Evolutionary conservation across 2,329 filamentous ascomycete genomes (phyloP), one percentile per base, ranked within the genome.

Genomic region (Alternaria sp.): DNA sequence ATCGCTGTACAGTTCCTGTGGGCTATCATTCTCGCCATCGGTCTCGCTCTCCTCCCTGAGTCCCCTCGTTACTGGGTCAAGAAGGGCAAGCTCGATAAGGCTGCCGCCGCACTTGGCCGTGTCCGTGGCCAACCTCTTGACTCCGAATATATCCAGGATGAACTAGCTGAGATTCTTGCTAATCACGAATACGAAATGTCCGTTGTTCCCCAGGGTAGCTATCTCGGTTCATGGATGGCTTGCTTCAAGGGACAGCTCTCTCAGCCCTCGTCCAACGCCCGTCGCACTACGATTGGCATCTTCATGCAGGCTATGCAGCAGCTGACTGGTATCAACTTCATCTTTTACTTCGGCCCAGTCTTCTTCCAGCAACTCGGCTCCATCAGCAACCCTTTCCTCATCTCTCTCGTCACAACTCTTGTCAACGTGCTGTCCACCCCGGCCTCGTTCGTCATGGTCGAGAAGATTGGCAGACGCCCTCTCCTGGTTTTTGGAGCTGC

Each of bases 341-440:
- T 84, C 37, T 65, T 65, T 26, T 65, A 65, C 59, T 65, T 65
- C 41, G 92, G 92, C 28, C 93, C 92, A 30, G 88, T 91, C 63
- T 96, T 97, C 88, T 92, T 97, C 83, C 82, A 90, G 82, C 89
- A 90, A 45, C 90, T 92, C 26, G 90, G 90, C 73, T 72, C 74
- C 12, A 95, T 96, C 78, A 71, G 72, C 65, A 89, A 97, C 85
- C 86, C 88, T 58, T 97, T 97, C 88, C 80, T 97, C 73, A 95
- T 96, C 80, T 92, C 89, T 56, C 84, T 97, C 71, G 87, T 97
- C 83, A 95, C 93, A 81, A 96, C 92, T 66, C 87, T 96, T 60
- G 92, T 97, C 84, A 97, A 97, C 84, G 92, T 96, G 67, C 87
- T 83, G 80, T 94, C 92, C 47, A 97, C 94, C 3, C 93, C 93